Percentiles rank a stretch among this genome's conserved stretches.
Evolutionary conservation across 2,329 filamentous ascomycete genomes (phyloP).

Genomic region (Tolypocladium amazonense): DNA sequence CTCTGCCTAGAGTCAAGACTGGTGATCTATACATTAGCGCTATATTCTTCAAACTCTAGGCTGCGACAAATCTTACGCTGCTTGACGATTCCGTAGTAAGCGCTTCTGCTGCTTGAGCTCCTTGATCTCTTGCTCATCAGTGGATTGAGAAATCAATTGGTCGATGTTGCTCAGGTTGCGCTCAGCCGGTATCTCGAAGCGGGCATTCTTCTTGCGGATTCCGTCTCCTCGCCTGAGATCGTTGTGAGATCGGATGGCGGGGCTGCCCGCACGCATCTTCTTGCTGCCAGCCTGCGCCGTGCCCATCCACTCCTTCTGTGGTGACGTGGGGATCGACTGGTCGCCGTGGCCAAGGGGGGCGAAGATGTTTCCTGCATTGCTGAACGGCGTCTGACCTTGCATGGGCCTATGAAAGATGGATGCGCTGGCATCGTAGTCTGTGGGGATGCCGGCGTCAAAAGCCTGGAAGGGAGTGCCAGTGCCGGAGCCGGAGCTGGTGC

Average conservation of each 20-base stretch:
- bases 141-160: slow-evolving; percentile 76
- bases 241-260: slow-evolving; percentile 63
- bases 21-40: not conserved
- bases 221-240: slow-evolving; percentile 72
- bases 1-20: slow-evolving; percentile 93
- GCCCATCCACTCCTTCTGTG: slow-evolving; percentile 48
- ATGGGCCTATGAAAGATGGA: slow-evolving; percentile 44
- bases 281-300: slow-evolving; percentile 41
- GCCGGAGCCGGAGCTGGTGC: slow-evolving; percentile 60
- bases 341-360: slow-evolving; percentile 34
- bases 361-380: slow-evolving; percentile 44
- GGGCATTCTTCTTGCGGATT: slow-evolving; percentile 97
- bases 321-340: slow-evolving; percentile 42
- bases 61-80: slow-evolving; percentile 60
- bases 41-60: not conserved
- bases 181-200: slow-evolving; percentile 93
- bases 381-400: slow-evolving; percentile 44
- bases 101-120: slow-evolving; percentile 98
- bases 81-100: slow-evolving; percentile 86
- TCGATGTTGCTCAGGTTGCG: slow-evolving; percentile 93
- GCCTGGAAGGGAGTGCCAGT: slow-evolving; percentile 64
- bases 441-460: slow-evolving; percentile 42
- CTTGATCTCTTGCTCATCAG: slow-evolving; percentile 88
- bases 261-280: slow-evolving; percentile 56
- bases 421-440: slow-evolving; percentile 43